phyloP scores from a whole-genome alignment of 768 basidiomycete genomes.

The Termitomyces titanicus region DNA sequence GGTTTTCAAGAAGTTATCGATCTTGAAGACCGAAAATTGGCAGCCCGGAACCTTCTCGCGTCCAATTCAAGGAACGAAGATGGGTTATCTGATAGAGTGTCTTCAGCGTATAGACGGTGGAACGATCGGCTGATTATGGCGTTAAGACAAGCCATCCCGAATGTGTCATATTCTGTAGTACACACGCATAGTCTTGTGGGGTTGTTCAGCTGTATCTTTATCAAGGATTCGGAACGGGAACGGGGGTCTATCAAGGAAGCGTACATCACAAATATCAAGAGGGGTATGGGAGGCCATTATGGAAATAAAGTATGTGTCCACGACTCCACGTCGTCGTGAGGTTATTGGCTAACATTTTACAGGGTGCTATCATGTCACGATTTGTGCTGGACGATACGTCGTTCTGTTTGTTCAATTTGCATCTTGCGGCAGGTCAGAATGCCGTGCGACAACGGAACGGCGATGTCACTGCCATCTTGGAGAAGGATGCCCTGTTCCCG shows the following conservation, averaged over 20 bases:
- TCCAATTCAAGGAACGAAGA: slow-evolving; percentile 58
- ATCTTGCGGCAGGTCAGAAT: slow-evolving; percentile 93
- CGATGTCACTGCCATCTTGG: slow-evolving; percentile 84
- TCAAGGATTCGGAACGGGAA: slow-evolving; percentile 61
- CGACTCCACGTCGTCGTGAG: not conserved
- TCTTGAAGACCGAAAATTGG: slow-evolving; percentile 88
- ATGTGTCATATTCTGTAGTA: slow-evolving; percentile 70
- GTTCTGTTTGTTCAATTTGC: slow-evolving; percentile 93
- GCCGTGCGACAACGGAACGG: slow-evolving; percentile 80
- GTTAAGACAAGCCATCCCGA: slow-evolving; percentile 69
- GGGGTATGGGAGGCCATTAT: slow-evolving; percentile 89
- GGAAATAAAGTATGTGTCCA: slow-evolving; percentile 80
- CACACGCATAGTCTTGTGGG: slow-evolving; percentile 91
- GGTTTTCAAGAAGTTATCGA: slow-evolving; percentile 97
- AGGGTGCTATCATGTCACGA: slow-evolving; percentile 91
- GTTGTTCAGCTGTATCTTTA: slow-evolving; percentile 73
- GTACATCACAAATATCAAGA: slow-evolving; percentile 79
- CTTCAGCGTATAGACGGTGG: slow-evolving; percentile 86
- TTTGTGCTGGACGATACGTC: slow-evolving; percentile 91
- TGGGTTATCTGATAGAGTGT: slow-evolving; percentile 78
- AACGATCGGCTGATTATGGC: slow-evolving; percentile 73
- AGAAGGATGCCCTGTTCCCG: slow-evolving; percentile 70
- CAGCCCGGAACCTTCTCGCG: slow-evolving; percentile 85
- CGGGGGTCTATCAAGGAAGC: slow-evolving; percentile 51
- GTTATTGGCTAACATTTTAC: not conserved